Base-by-base conservation (phyloP, 352 stramenopile species). In the Phytophthora lateralis region DNA sequence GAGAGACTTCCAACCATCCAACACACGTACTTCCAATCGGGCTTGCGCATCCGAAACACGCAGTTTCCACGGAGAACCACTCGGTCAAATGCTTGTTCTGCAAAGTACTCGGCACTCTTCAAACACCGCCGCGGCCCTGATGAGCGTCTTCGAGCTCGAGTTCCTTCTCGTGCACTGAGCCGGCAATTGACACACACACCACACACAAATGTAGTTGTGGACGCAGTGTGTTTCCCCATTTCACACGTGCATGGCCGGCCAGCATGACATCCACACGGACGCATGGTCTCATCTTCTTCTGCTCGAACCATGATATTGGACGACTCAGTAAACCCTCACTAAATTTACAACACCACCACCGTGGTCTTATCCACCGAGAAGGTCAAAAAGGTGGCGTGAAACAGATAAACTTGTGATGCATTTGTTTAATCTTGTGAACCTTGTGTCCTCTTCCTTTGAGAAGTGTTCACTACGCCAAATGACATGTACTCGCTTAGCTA, bases 211-310 rank as follows among this genome's bases (percentile, higher is more conserved):
- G 15, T 12, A 27, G 43, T 39, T 1, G 14, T 18, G 6, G 39
- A 46, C 27, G 12, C 27, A 29, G 15, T 20, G 1, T 42, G 49
- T 14, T 17, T 52, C 6, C 34, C 65, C 80, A 89, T 88, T 53
- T 84, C 79, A 24, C 82, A 91, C 20, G 69, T 77, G 24, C 82
- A 89, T 2, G 82, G 80, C 2, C 82, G 76, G 0, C 82, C 82
- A 35, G 56, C 63, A 34, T 85, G 82, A 29, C 82, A 91, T 11
- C 82, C 82, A 30, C 82, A 91, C 38, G 59, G 46, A 29, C 74
- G 73, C 82, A 89, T 91, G 47, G 82, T 89, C 41, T 82, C 77
- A 17, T 39, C 44, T 42, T 58, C 65, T 51, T 73, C 52, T 1
- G 24, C 41, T 4, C 66, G 64, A 8, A 60, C 55, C 66, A 67